These are phyloP conservation scores for Fusarium scirpi DNA, from an alignment of 2,329 filamentous ascomycete species.

Conservation along the genomic window DNA sequence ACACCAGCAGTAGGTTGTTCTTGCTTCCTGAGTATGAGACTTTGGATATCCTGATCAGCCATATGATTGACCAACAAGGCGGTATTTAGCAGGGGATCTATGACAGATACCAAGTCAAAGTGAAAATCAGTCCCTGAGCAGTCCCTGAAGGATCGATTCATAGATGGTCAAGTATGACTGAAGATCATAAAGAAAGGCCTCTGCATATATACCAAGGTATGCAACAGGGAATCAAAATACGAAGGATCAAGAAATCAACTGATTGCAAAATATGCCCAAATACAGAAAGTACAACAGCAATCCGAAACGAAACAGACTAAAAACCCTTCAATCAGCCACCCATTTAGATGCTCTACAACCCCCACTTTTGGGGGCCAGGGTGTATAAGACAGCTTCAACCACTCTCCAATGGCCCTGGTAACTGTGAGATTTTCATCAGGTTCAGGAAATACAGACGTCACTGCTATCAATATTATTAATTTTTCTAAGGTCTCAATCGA, in stretches of 20 bases:
- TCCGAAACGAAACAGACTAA: not conserved
- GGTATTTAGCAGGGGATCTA: too few species aligned
- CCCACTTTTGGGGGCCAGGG: not conserved
- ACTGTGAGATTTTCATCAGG: not conserved
- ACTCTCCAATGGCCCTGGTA: not conserved
- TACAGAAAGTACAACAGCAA: not conserved
- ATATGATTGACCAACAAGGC: too few species aligned
- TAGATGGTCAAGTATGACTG: not conserved
- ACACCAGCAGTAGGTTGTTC: too few species aligned
- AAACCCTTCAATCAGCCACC: not conserved
- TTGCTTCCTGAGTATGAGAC: not conserved
- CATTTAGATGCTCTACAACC: not conserved
- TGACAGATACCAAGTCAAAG: not conserved
- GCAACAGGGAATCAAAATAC: not conserved
- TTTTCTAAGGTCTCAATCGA: not conserved
- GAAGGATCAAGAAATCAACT: not conserved
- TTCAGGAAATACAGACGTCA: not conserved
- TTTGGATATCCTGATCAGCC: not conserved
- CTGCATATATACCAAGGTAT: not conserved
- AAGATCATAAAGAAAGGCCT: not conserved
- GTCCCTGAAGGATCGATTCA: not conserved
- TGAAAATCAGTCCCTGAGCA: not conserved
- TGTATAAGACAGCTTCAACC: not conserved
- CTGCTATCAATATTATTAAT: not conserved
- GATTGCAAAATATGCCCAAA: constrained; percentile 7